Conservation (phyloP, 2,329 filamentous ascomycete genomes). For the Aspergillus caelatus region DNA sequence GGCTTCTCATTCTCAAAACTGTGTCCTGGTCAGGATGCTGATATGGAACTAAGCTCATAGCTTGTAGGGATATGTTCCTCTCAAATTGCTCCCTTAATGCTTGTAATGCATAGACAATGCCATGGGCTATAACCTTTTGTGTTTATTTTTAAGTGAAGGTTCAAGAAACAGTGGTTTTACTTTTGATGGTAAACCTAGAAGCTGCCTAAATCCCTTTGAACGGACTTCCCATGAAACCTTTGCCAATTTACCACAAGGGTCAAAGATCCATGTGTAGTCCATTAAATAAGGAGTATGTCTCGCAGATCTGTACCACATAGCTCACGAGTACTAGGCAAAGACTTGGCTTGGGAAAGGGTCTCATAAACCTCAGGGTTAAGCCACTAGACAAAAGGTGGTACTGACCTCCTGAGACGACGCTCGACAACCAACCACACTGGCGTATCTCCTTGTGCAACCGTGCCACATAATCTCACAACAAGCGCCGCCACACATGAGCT, state of each 20-base stretch:
- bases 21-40: not conserved
- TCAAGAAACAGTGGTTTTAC: no score
- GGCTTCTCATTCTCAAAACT: not conserved
- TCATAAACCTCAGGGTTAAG: not conserved
- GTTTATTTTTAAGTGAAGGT: no score
- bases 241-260: not conserved
- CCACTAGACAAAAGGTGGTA: not conserved
- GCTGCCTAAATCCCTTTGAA: not conserved
- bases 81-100: not conserved
- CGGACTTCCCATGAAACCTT: not conserved
- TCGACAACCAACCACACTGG: not conserved
- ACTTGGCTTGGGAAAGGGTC: not conserved
- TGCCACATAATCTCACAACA: not conserved
- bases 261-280: not conserved
- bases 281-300: not conserved
- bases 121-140: no score
- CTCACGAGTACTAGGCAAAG: not conserved
- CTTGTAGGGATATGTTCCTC: not conserved
- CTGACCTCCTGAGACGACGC: not conserved
- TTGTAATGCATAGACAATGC: not conserved
- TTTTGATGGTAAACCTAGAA: no score
- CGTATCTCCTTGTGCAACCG: not conserved
- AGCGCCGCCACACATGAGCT: not conserved
- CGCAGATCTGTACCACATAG: not conserved
- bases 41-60: not conserved